Conservation (phyloP, 768 basidiomycete species). For the Mrakia frigida region DNA sequence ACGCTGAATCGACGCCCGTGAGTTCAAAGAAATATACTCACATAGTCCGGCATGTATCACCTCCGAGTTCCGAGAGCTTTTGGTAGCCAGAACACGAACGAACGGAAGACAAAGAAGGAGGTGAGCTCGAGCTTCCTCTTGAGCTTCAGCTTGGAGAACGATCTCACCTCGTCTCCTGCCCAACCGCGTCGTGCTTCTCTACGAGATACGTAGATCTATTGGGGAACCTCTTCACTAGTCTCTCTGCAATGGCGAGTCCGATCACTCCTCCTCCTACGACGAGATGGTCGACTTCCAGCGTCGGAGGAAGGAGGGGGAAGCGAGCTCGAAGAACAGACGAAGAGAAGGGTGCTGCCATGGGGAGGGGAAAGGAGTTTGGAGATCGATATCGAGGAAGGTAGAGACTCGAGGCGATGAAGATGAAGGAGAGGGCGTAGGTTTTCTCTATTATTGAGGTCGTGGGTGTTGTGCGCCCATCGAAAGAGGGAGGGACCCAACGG, state of each 20-base stretch:
- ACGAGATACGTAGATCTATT: conserved; percentile 70
- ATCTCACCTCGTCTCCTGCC: conserved; percentile 74
- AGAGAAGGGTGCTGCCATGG: not conserved
- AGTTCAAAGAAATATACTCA: not conserved
- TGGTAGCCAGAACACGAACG: not conserved
- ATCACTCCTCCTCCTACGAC: conserved; percentile 84
- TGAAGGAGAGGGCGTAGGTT: no score
- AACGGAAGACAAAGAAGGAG: not conserved
- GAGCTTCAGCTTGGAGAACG: not conserved
- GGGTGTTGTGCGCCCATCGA: no score
- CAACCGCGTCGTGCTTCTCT: conserved; percentile 67
- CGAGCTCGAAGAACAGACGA: conserved; percentile 33
- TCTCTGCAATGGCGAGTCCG: conserved; percentile 78
- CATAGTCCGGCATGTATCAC: conserved; percentile 78
- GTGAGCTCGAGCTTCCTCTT: not conserved
- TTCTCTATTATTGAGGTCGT: no score
- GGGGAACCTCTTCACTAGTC: conserved; percentile 60
- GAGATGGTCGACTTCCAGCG: conserved; percentile 65
- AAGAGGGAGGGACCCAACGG: no score
- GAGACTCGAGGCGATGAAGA: no score
- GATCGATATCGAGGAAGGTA: no score
- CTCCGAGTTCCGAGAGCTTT: conserved; percentile 81
- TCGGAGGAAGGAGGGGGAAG: not conserved
- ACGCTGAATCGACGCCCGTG: no score
- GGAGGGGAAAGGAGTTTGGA: no score